Evolutionary conservation across 768 basidiomycete species (phyloP), one percentile per base, ranked within the genome.

Genomic region (Boletus sensibilis): DNA sequence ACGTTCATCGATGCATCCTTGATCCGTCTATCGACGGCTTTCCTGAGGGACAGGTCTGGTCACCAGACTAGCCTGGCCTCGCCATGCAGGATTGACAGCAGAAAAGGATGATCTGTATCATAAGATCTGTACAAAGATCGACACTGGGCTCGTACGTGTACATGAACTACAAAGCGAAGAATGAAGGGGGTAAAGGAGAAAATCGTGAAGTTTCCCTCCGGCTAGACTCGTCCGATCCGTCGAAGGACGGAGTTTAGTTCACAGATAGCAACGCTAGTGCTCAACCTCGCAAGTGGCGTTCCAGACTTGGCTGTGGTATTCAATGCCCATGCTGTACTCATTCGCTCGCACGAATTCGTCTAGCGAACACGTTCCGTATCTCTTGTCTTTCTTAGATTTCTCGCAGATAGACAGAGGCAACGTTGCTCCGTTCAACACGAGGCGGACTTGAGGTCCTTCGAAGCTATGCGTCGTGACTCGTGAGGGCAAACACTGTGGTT

Each of bases 331-430:
- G 52, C 61, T 70, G 50, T 53, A 67, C 25, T 44, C 41, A 39
- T 75, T 71, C 42, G 66, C 63, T 41, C 50, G 46, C 41, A 73
- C 67, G 35, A 79, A 78, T 25, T 63, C 62, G 7, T 52, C 61
- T 1, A 78, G 59, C 31, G 74, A 68, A 50, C 78, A 79, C 12
- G 75, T 69, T 27, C 78, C 78, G 42, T 70, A 67, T 48, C n/a
- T 42, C 25, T 43, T 50, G 59, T 77, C 73, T 42, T 57, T 52
- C 21, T 45, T 33, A 3, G 67, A 66, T 61, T 53, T 47, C 18
- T 63, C 53, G 61, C 78, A 78, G 13, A 58, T 63, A 21, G 70
- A 55, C 40, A 79, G 66, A 4, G 78, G 75, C 23, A 75, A 66
- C 6, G 75, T 74, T 21, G 67, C 69, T 39, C 64, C 71, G 60